phyloP scores from a whole-genome alignment of 331 rosid species.

The Telfairia occidentalis region DNA sequence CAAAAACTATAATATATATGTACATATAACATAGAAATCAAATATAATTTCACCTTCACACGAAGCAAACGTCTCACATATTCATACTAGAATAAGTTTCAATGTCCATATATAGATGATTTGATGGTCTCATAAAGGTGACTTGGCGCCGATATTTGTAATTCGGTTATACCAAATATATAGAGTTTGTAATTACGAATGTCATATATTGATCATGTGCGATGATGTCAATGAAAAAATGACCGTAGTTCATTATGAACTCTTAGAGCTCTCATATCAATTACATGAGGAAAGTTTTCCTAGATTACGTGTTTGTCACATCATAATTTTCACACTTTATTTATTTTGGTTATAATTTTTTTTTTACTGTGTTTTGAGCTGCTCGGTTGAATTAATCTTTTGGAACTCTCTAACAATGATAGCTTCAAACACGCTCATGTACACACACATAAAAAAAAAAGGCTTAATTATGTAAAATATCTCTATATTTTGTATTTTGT shows the following conservation, averaged over 20 bases:
- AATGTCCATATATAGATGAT: background rate
- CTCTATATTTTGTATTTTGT: too few species aligned
- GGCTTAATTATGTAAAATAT: too few species aligned
- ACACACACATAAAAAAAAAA: too few species aligned
- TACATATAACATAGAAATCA: background rate
- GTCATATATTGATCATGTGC: background rate
- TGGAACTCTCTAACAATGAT: too few species aligned
- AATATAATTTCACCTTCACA: background rate
- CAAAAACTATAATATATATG: slow-evolving; percentile 12
- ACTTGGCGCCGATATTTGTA: background rate
- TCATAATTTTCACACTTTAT: too few species aligned
- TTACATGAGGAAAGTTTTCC: too few species aligned
- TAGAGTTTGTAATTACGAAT: background rate
- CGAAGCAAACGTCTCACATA: background rate
- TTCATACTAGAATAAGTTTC: background rate
- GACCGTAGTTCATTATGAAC: background rate
- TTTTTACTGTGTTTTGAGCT: too few species aligned
- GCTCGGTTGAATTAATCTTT: too few species aligned
- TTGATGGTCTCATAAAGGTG: background rate
- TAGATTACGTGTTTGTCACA: too few species aligned
- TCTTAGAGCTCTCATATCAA: too few species aligned
- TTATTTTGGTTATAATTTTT: too few species aligned
- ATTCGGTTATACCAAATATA: background rate
- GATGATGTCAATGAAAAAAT: background rate
- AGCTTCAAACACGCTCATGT: too few species aligned